Evolutionary conservation across 345 rosid species (phyloP), one percentile per base, ranked within the genome.

Genomic region (Combretum micranthum): DNA sequence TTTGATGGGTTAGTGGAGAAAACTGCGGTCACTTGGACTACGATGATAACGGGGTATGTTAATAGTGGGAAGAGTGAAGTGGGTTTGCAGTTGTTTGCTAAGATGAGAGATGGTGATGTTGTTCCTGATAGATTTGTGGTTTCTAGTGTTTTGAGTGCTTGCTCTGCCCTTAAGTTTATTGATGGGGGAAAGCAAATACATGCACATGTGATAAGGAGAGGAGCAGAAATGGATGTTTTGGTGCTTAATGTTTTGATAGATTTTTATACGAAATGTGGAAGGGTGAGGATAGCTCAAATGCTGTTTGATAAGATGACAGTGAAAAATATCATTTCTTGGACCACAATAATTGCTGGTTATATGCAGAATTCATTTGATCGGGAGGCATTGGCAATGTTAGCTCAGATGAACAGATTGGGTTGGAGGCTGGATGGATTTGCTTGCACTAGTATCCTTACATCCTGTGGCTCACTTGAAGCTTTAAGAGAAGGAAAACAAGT

Each of bases 121-220:
- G 57, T 64, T 46, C 76, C 80, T 2, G 89, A 86, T 75, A 73
- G 66, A 57, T 86, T 77, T 53, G 79, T 80, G 10, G 71, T 89
- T 18, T 82, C 87, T 0, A 74, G 85, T 61, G 80, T 82, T 56
- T 62, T 86, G 59, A 77, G 74, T 64, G 89, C 86, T 1, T 89
- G 89, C 60, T 70, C 84, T 20, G 46, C 64, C 42, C 80, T 80
- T 42, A 47, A 64, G 59, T 82, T 80, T 64, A 39, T 75, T 17
- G 69, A 75, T 61, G 89, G 86, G 0, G 91, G 87, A 55, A 80
- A 71, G 83, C 95, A 80, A 68, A 78, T 86, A 72, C 97, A 89
- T 68, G 80, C 78, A 6, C 52, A 86, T 54, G 77, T 79, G 23
- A 48, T 89, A 61, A 82, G 89, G 73, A 65, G 63, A 46, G 83